These are phyloP conservation scores for Phaffomyces opuntiae DNA, from an alignment of 805 yeast genomes.

Conservation along the genomic window DNA sequence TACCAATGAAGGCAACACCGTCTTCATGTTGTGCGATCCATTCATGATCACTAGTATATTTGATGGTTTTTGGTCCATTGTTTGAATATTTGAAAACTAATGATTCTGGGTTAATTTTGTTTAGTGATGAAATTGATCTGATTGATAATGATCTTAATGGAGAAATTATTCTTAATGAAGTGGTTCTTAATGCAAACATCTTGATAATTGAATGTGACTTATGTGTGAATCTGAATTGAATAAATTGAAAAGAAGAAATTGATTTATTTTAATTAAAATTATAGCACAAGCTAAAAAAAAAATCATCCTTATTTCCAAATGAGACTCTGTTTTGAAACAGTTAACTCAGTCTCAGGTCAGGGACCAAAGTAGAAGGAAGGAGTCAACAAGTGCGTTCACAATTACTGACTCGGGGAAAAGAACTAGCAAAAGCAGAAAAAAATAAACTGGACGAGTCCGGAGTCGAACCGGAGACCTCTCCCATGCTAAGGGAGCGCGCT, in stretches of 20 bases:
- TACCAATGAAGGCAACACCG: conserved; percentile 82
- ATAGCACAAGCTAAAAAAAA: not conserved
- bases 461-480: conserved; percentile 75
- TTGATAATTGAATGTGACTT: not conserved
- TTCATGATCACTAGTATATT: conserved; percentile 87
- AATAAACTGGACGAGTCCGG: conserved; percentile 59
- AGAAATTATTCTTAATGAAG: not conserved
- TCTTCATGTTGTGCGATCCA: conserved; percentile 87
- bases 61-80: conserved; percentile 29
- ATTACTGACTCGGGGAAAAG: not conserved
- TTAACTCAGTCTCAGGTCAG: not conserved
- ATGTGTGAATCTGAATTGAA: not conserved
- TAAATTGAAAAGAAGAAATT: not conserved
- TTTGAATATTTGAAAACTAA: conserved; percentile 17
- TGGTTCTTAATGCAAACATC: conserved; percentile 6
- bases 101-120: conserved; percentile 18
- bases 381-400: not conserved
- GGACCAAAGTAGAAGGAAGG: not conserved
- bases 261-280: not conserved
- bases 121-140: conserved; percentile 17
- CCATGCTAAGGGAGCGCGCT: conserved; percentile 78
- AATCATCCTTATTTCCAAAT: not conserved
- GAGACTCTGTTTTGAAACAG: not conserved
- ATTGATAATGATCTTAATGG: conserved; percentile 15
- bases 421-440: conserved; percentile 6